Percentiles rank a stretch among this genome's conserved stretches.
These are phyloP conservation scores for Neurospora sp. DNA, from an alignment of 495 filamentous ascomycete species.

Conservation along the genomic window DNA sequence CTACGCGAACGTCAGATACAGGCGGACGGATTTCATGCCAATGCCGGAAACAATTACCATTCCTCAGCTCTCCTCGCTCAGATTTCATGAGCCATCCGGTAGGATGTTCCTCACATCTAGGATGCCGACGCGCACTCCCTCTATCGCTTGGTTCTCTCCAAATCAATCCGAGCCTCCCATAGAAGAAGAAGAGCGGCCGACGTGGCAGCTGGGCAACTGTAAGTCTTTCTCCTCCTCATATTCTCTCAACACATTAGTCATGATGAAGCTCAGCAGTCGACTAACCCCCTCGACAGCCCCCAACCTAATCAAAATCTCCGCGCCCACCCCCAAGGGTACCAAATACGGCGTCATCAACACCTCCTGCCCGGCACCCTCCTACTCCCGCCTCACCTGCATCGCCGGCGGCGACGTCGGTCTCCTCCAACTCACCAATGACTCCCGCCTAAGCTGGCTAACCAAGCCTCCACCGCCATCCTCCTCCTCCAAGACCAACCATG, in stretches of 20 bases:
- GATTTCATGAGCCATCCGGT: conserved; percentile 17
- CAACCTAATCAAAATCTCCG: neutral
- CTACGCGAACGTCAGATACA: neutral
- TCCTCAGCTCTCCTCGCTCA: conserved; percentile 17
- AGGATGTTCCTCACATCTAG: conserved; percentile 19
- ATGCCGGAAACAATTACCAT: neutral
- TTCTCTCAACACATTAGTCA: neutral
- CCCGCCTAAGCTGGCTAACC: conserved; percentile 6
- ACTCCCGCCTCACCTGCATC: conserved; percentile 14
- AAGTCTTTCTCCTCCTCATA: neutral
- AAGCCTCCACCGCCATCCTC: neutral
- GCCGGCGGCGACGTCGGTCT: conserved; percentile 26
- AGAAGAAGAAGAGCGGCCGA: conserved; percentile 3
- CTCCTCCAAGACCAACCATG: neutral
- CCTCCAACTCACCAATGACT: conserved; percentile 2
- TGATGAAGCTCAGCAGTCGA: neutral
- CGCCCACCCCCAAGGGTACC: neutral
- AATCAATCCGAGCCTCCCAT: neutral
- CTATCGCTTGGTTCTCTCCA: conserved; percentile 11
- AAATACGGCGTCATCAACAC: conserved; percentile 1
- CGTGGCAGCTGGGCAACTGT: conserved; percentile 5
- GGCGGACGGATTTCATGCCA: neutral
- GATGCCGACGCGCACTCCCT: neutral
- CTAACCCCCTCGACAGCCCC: neutral
- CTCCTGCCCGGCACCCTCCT: conserved; percentile 9